phyloP scores from a whole-genome alignment of 495 filamentous ascomycete genomes.

The Pyrenopolyporus hunteri region DNA sequence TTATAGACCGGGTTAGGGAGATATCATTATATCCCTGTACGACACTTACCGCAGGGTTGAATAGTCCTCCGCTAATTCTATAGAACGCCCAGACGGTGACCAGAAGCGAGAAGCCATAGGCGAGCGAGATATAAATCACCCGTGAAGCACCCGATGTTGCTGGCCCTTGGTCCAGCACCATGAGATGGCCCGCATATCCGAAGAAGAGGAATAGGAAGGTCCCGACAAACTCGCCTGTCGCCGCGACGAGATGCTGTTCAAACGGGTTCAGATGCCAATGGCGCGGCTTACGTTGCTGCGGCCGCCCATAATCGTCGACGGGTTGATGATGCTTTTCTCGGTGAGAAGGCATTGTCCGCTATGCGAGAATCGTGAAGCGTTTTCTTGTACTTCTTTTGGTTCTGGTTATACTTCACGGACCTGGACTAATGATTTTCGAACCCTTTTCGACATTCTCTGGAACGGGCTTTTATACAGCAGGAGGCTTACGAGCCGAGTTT shows the following conservation, averaged over 20 bases:
- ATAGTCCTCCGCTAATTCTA: constrained; percentile 67
- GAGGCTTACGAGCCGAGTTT: not conserved
- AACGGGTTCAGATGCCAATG: constrained; percentile 25
- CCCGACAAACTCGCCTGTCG: constrained; percentile 53
- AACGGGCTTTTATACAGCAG: not conserved
- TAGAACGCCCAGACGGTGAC: constrained; percentile 73
- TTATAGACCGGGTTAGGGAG: not conserved
- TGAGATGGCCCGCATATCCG: constrained; percentile 50
- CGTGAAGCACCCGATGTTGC: constrained; percentile 26
- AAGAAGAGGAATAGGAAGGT: constrained; percentile 62
- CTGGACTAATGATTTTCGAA: not conserved
- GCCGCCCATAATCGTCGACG: not conserved
- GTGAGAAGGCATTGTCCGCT: constrained; percentile 1
- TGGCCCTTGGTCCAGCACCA: constrained; percentile 40
- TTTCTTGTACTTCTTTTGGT: not conserved
- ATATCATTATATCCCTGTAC: not conserved
- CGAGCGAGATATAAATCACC: constrained; percentile 40
- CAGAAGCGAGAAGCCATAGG: constrained; percentile 66
- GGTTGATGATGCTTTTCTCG: constrained; percentile 6
- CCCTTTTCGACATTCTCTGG: not conserved
- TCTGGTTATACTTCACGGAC: not conserved
- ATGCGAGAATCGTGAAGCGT: not conserved
- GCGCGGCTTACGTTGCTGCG: not conserved
- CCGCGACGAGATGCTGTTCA: constrained; percentile 43
- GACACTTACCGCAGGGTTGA: constrained; percentile 66